Percentiles rank a stretch among this genome's conserved stretches.
Evolutionary conservation across 1,139 yeast species (phyloP).

Genomic region (Kurtzmaniella natalensis): DNA sequence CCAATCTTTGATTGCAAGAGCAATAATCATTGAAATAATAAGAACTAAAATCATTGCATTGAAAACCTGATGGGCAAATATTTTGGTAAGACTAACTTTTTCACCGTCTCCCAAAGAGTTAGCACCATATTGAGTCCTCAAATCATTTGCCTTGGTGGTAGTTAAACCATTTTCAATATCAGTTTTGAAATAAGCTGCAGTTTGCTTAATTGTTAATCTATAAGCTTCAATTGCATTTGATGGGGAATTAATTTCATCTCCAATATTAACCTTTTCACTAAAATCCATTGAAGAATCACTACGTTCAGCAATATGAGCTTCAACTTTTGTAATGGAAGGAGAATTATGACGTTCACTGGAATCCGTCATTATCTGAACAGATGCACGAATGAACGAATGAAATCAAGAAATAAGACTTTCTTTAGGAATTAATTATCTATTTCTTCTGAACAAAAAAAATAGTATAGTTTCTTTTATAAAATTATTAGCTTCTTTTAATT

Average conservation of each 20-base stretch:
- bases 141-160: constrained; percentile 22
- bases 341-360: not conserved
- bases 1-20: constrained; percentile 30
- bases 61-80: constrained; percentile 39
- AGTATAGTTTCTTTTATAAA: not conserved
- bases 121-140: constrained; percentile 16
- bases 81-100: constrained; percentile 21
- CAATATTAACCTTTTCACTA: not conserved
- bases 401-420: no score
- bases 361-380: no score
- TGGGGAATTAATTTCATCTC: not conserved
- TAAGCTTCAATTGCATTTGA: constrained; percentile 16
- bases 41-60: constrained; percentile 36
- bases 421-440: no score
- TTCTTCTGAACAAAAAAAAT: no score
- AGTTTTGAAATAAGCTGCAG: constrained; percentile 34
- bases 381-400: no score
- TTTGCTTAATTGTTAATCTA: constrained; percentile 29
- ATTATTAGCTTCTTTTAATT: not conserved
- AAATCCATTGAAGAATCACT: constrained; percentile 1
- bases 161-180: constrained; percentile 42
- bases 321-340: constrained; percentile 1
- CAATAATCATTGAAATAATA: constrained; percentile 31
- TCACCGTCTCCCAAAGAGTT: constrained; percentile 28
- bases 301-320: not conserved